Evolutionary conservation across 331 rosid species (phyloP), one percentile per base, ranked within the genome.

Genomic region (Malus hybrid): DNA sequence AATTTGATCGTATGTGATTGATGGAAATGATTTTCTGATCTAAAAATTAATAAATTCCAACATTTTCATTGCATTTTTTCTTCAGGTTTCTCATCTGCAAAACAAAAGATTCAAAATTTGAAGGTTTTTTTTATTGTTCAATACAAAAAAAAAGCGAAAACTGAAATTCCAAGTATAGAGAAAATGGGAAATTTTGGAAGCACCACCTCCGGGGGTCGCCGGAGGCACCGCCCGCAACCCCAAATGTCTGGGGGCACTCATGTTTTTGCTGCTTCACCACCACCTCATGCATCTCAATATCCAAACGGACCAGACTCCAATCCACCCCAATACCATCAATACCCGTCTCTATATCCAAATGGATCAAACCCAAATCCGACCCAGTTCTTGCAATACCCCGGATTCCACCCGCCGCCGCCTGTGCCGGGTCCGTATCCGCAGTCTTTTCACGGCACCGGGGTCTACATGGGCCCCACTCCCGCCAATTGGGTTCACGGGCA

Each of bases 121-220:
- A 19, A n/a, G 29, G 16, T 33, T 16, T 65, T 65, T 65, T 3
- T 65, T 27, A 11, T 61, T 24, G 34, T 27, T 27, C 6, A 6
- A 9, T 39, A n/a, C 14, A 10, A 7, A 22, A 10, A 24, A 22
- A 12, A 10, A 19, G 39, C 27, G 39, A 73, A 42, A 73, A 24
- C 67, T 36, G 56, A 73, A 27, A 22, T 76, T 29, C 56, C 52
- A 31, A 50, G 32, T 6, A 20, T 39, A 68, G 69, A 60, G 27
- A 29, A 20, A 24, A 85, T 82, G 86, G 86, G 89, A 27, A 85
- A 80, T 69, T 48, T 19, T 13, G 83, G 75, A 16, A 74, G 85
- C 79, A 67, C 32, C 39, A 22, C 75, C 42, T 27, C 65, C 6
- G 65, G 48, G 14, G 14, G 83, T 56, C 78, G 75, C 54, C 79